Evolutionary conservation across 108 stramenopile species (phyloP).

Genomic region (Epithemia pelagica): DNA sequence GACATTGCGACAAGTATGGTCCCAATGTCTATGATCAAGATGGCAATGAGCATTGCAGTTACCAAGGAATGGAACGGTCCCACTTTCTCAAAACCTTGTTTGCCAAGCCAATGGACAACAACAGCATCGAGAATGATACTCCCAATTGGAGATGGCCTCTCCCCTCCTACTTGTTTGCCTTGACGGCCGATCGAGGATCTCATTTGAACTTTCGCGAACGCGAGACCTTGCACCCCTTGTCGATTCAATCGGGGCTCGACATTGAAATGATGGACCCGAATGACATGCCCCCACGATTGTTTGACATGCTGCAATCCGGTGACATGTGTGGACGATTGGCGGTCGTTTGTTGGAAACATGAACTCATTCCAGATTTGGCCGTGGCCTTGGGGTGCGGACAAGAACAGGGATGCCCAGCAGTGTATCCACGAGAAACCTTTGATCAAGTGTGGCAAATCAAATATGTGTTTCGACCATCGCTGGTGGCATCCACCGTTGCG

Average conservation of each 20-base stretch:
- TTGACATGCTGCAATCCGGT: conserved; percentile 15
- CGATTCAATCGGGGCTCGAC: conserved; percentile 15
- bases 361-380: conserved; percentile 21
- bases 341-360: conserved; percentile 40
- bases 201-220: conserved; percentile 41
- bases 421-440: conserved; percentile 24
- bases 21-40: conserved; percentile 15
- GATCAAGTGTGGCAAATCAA: conserved; percentile 56
- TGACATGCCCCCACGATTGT: conserved; percentile 12
- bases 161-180: conserved; percentile 33
- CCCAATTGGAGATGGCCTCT: conserved; percentile 24
- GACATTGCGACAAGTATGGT: conserved; percentile 51
- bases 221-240: conserved; percentile 34
- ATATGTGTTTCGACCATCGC: conserved; percentile 29
- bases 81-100: conserved; percentile 29
- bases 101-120: conserved; percentile 3
- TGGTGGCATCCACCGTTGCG: too few species aligned
- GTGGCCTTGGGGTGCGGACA: conserved; percentile 28
- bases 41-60: conserved; percentile 37
- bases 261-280: conserved; percentile 12
- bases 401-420: conserved; percentile 23
- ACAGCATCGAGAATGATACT: not conserved
- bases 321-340: conserved; percentile 28
- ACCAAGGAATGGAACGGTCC: conserved; percentile 36
- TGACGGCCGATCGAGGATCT: conserved; percentile 13